Conservation (phyloP, 2,329 filamentous ascomycete species). For the Dactylellina cionopaga region DNA sequence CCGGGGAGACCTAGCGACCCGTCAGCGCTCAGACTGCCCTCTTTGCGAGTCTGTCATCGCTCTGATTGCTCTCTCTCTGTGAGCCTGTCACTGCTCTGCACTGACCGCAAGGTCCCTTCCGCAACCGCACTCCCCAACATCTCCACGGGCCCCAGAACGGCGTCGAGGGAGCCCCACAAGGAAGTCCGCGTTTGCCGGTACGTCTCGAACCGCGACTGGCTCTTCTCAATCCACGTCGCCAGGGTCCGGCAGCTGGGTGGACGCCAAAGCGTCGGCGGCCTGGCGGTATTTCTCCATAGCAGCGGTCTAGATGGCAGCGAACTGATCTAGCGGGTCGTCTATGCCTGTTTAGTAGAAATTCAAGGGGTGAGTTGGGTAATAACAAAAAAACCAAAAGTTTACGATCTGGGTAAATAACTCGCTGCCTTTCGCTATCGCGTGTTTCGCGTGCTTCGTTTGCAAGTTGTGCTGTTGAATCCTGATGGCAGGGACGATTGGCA, state of each 20-base stretch:
- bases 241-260: not conserved
- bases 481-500: no score
- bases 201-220: slow-evolving; percentile 10
- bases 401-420: no score
- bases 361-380: no score
- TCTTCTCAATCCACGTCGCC: not conserved
- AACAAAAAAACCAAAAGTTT: no score
- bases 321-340: slow-evolving; percentile 1
- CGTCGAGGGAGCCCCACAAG: slow-evolving; percentile 5
- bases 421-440: no score
- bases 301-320: not conserved
- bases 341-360: no score
- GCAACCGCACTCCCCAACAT: not conserved
- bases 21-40: not conserved
- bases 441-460: no score
- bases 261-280: not conserved
- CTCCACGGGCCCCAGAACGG: slow-evolving; percentile 12
- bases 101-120: slow-evolving; percentile 1
- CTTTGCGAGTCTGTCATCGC: no score
- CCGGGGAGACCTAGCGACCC: not conserved
- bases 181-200: not conserved
- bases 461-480: no score
- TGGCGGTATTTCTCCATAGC: not conserved
- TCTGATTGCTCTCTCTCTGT: no score
- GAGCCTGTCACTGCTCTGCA: no score